Percentiles rank a stretch among this genome's conserved stretches.
These are phyloP conservation scores for Mycena maculata DNA, from an alignment of 768 basidiomycete genomes.

Conservation along the genomic window DNA sequence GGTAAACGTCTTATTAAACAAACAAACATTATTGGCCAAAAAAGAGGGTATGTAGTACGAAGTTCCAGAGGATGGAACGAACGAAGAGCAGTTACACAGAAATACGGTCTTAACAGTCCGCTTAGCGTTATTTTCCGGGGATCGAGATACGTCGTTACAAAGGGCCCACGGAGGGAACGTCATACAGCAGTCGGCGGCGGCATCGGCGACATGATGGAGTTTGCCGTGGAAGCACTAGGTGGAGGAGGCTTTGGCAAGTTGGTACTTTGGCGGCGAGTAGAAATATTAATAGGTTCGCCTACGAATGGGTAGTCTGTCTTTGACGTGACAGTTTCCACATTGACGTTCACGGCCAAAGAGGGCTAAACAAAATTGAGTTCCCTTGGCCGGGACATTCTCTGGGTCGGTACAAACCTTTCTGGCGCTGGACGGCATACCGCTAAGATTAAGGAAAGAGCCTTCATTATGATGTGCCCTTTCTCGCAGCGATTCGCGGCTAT, in stretches of 20 bases:
- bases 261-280: background rate
- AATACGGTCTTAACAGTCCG: too few relatives aligned
- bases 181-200: background rate
- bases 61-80: too few relatives aligned
- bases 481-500: constrained; percentile 60
- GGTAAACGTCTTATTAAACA: too few relatives aligned
- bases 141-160: too few relatives aligned
- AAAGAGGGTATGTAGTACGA: too few relatives aligned
- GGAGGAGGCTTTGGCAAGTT: constrained; percentile 8
- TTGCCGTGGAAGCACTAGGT: constrained; percentile 10
- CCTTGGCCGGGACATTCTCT: background rate
- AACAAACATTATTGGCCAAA: too few relatives aligned
- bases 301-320: constrained; percentile 46
- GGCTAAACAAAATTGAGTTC: constrained; percentile 2
- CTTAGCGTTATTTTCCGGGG: too few relatives aligned
- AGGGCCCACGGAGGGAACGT: background rate
- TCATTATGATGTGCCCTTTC: constrained; percentile 49
- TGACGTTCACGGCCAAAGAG: constrained; percentile 43
- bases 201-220: background rate
- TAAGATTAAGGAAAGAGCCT: constrained; percentile 50
- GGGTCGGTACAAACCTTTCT: constrained; percentile 6
- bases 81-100: too few relatives aligned
- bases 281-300: background rate
- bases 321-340: constrained; percentile 48
- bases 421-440: constrained; percentile 23